Evolutionary conservation across 2,329 filamentous ascomycete species (phyloP).

Genomic region (Aureobasidium sp.): DNA sequence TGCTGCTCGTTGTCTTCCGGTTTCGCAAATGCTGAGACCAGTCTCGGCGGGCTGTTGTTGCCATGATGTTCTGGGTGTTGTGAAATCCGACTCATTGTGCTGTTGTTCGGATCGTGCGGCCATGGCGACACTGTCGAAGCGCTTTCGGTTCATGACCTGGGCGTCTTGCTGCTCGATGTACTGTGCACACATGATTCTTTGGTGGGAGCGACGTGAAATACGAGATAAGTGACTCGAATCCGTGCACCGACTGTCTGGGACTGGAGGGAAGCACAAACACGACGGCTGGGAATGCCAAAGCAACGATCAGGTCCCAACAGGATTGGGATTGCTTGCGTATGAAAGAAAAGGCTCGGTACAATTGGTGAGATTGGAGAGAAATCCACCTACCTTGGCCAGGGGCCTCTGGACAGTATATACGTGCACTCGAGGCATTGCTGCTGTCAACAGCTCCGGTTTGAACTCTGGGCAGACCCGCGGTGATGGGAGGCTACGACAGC

Average conservation of each 20-base stretch:
- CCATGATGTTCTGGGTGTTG: background rate
- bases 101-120: background rate
- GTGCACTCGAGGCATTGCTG: background rate
- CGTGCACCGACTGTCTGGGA: conserved; percentile 3
- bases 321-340: background rate
- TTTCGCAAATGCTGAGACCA: conserved; percentile 5
- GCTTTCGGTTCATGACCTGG: background rate
- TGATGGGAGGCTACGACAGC: conserved; percentile 9
- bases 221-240: background rate
- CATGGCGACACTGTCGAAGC: conserved; percentile 9
- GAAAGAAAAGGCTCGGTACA: conserved; percentile 4
- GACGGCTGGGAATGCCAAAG: background rate
- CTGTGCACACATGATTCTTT: conserved; percentile 1
- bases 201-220: background rate
- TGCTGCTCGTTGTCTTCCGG: background rate
- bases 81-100: background rate
- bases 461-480: conserved; percentile 5
- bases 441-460: background rate
- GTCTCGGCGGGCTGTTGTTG: background rate
- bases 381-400: conserved; percentile 6
- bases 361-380: background rate
- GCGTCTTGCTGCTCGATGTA: background rate
- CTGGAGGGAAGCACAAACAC: background rate
- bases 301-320: background rate
- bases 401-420: conserved; percentile 4